Percentiles rank a stretch among this genome's conserved stretches.
phyloP scores from a whole-genome alignment of 1,284 basidiomycete species.

The Afroboletus lepidellus region DNA sequence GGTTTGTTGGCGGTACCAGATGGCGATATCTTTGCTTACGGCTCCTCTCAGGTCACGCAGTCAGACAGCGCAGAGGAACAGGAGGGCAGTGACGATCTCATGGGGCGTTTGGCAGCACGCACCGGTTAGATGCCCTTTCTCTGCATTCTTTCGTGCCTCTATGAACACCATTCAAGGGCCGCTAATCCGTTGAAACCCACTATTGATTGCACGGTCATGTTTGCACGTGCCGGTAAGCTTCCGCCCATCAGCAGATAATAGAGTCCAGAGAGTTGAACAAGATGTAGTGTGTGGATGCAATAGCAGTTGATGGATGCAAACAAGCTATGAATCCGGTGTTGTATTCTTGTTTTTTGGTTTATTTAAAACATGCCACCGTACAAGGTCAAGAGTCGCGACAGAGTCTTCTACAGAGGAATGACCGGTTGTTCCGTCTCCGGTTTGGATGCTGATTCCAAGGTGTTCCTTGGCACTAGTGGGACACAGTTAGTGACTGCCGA shows the following conservation, averaged over 20 bases:
- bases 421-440: conserved; percentile 66
- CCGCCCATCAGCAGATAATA: neutral
- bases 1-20: conserved; percentile 43
- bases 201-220: neutral
- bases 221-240: neutral
- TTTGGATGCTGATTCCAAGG: conserved; percentile 75
- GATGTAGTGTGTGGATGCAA: conserved; percentile 1
- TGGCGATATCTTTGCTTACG: conserved; percentile 5
- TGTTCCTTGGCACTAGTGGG: conserved; percentile 69
- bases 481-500: neutral
- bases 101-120: conserved; percentile 70
- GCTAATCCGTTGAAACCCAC: conserved; percentile 27
- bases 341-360: conserved; percentile 36
- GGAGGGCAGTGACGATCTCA: conserved; percentile 75
- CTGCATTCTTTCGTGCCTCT: conserved; percentile 1
- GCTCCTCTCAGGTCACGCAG: conserved; percentile 63
- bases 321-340: conserved; percentile 15
- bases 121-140: conserved; percentile 47
- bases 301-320: neutral
- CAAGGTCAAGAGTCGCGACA: conserved; percentile 78
- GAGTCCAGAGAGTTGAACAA: neutral
- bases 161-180: conserved; percentile 30
- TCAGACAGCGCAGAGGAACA: conserved; percentile 79
- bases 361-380: conserved; percentile 71
- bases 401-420: conserved; percentile 88